Evolutionary conservation across 2,329 filamentous ascomycete genomes (phyloP), one percentile per base, ranked within the genome.

Genomic region (Pseudocercospora eumusae): DNA sequence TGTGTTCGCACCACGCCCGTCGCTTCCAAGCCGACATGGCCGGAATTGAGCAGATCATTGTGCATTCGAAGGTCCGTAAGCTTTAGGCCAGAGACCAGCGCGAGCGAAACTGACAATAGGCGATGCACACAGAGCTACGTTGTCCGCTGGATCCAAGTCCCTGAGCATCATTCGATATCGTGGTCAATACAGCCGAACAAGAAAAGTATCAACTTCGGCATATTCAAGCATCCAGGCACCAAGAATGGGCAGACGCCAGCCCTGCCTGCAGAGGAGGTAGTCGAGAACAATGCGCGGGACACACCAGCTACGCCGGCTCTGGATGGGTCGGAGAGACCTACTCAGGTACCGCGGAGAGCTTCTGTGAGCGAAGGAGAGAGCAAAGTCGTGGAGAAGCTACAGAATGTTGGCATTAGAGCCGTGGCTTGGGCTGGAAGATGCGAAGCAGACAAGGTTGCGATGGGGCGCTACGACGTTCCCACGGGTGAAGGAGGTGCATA

Each of bases 141-240:
- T 70, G 91, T 99, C 61, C 92, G 95, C 74, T 99, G 95, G 93
- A 91, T 97, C 70, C 89, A 92, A 75, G 93, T 97, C 69, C 88
- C 92, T 60, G 88, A 92, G 66, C 90, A 90, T 58, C 89, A 96
- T 76, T 96, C 93, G 56, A 92, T 99, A 71, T 96, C 93, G 15
- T 99, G 95, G 95, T 97, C 92, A 73, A 86, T 99, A 42, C 93
- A 98, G 75, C 95, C 95, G 47, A 92, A 98, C 77, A 98, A 96
- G 81, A 98, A 97, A 80, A 97, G 93, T 62, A 89, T 99, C 77
- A 97, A 98, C 79, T 96, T 99, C 76, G 95, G 93, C 74, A 90
- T 99, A 73, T 96, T 99, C 78, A 98, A 97, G 76, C 95, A 98
- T 76, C 93, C 95, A 1, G 92, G 93, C 68, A 88, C 85, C 61